A percentile compares a stretch with the other conserved stretches of the same genome.
Evolutionary conservation across 768 basidiomycete species (phyloP).

Genomic region (Trametes sanguinea): DNA sequence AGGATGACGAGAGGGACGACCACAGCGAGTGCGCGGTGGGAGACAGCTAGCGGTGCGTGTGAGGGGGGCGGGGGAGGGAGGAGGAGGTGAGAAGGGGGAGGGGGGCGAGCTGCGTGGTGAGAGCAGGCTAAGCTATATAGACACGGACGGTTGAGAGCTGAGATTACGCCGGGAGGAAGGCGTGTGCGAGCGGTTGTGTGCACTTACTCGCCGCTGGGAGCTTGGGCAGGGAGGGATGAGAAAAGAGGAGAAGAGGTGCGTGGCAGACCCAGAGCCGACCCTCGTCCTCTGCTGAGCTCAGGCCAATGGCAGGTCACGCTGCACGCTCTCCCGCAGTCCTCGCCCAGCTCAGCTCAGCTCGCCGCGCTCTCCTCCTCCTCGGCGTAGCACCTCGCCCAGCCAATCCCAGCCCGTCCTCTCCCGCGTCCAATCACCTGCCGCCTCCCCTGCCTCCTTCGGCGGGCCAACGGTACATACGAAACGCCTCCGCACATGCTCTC

Average conservation of each 20-base stretch:
- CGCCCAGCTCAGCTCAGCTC: neutral
- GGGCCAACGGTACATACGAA: neutral
- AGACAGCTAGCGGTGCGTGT: neutral
- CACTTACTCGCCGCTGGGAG: neutral
- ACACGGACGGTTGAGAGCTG: constrained; percentile 3
- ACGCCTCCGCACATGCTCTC: too few relatives aligned
- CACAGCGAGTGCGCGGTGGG: too few relatives aligned
- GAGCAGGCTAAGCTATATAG: neutral
- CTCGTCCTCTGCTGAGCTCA: too few relatives aligned
- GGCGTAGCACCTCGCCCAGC: neutral
- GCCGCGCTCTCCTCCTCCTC: neutral
- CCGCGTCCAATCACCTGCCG: neutral
- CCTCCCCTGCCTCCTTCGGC: constrained; percentile 6
- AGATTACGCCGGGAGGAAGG: neutral
- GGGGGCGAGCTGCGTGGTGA: constrained; percentile 12
- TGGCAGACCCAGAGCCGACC: neutral
- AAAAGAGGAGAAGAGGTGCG: neutral
- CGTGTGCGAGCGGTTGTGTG: too few relatives aligned
- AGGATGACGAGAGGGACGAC: constrained; percentile 5
- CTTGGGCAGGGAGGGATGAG: constrained; percentile 1
- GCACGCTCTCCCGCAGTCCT: too few relatives aligned
- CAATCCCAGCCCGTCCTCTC: constrained; percentile 4
- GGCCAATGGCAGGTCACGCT: too few relatives aligned
- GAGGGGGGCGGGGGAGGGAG: neutral
- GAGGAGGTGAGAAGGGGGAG: neutral